These are phyloP conservation scores for Blastocystis sp. DNA, from an alignment of 352 stramenopile species.

Conservation along the genomic window DNA sequence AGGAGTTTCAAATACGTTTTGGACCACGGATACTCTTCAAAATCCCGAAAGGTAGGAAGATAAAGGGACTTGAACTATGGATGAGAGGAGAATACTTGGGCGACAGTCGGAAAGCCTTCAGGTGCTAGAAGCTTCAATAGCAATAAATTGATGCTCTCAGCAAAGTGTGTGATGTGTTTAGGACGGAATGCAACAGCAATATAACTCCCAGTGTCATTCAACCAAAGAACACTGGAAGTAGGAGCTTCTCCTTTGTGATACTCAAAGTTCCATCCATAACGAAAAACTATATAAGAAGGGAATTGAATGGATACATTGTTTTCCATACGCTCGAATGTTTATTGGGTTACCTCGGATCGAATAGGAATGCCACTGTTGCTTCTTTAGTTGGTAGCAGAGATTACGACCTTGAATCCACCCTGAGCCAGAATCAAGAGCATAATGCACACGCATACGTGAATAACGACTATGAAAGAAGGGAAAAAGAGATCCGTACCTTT, in stretches of 20 bases:
- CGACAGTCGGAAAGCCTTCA: not conserved
- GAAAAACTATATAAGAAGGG: not conserved
- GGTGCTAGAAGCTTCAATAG: constrained; percentile 42
- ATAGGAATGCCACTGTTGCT: not conserved
- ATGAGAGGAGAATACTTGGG: not conserved
- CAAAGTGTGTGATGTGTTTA: constrained; percentile 49
- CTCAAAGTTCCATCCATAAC: constrained; percentile 13
- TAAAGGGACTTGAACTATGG: not conserved
- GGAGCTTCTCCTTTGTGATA: not conserved
- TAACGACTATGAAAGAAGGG: not conserved
- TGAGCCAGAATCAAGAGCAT: not conserved
- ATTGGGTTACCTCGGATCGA: not conserved
- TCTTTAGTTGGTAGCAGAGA: constrained; percentile 9
- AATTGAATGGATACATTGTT: not conserved
- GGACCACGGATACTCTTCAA: constrained; percentile 43
- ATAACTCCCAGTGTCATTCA: not conserved
- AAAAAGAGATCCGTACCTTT: not conserved
- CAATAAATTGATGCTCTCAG: constrained; percentile 41
- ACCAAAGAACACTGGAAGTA: not conserved
- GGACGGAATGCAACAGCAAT: not conserved
- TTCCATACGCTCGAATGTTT: constrained; percentile 7
- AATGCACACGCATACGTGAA: not conserved
- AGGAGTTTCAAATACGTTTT: constrained; percentile 28
- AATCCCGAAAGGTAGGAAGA: not conserved
- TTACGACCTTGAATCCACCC: constrained; percentile 15